These are phyloP conservation scores for Heliosperma pusillum DNA, from an alignment of 148 eudicot genomes.

Conservation along the genomic window DNA sequence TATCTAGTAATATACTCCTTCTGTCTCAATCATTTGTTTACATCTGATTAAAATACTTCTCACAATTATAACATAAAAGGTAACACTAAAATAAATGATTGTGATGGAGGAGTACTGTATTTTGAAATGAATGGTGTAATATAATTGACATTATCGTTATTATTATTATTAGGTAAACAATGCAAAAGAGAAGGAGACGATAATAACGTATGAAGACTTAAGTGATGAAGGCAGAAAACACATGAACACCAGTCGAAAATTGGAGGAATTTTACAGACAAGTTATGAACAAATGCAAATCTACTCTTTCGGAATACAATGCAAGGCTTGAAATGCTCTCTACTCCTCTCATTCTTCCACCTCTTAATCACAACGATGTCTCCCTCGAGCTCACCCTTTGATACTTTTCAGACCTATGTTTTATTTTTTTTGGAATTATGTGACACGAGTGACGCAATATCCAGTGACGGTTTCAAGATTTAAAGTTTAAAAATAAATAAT, in stretches of 20 bases:
- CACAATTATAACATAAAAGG: too few relatives aligned
- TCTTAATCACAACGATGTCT: neutral
- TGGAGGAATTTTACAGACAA: slow-evolving; percentile 5
- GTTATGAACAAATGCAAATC: slow-evolving; percentile 8
- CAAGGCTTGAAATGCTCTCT: neutral
- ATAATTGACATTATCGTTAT: neutral
- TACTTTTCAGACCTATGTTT: neutral
- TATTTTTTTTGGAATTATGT: too few relatives aligned
- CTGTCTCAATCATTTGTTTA: too few relatives aligned
- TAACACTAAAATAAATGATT: too few relatives aligned
- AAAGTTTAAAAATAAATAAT: too few relatives aligned
- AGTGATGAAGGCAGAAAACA: neutral
- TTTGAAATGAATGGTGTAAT: too few relatives aligned
- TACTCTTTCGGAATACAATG: neutral
- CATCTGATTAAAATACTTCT: too few relatives aligned
- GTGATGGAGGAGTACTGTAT: too few relatives aligned
- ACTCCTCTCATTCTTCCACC: neutral
- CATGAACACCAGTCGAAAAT: neutral
- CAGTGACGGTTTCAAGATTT: too few relatives aligned
- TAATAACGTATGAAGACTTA: neutral
- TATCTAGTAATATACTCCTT: too few relatives aligned
- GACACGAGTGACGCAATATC: too few relatives aligned
- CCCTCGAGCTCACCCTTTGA: neutral
- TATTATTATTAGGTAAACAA: neutral
- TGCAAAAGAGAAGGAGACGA: neutral